Base-by-base conservation (phyloP, 2,329 filamentous ascomycete species). In the Golovinomyces cichoracearum region DNA sequence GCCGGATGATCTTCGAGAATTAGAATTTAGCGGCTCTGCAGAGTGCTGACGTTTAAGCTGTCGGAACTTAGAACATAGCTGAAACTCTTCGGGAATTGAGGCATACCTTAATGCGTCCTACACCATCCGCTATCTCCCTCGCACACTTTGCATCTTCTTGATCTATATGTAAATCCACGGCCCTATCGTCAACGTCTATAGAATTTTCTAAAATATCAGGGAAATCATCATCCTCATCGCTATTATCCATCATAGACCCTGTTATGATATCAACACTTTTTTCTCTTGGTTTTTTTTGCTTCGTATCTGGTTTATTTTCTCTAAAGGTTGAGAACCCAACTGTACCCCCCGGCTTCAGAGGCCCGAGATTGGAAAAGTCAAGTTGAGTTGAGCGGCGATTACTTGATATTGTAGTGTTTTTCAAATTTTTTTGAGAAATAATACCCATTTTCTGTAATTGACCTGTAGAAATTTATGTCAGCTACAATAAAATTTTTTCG, bases 361-460 rank as follows among this genome's bases (percentile, higher is more conserved):
- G 85, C 2, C 80, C 81, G 9, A 95, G 71, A 50, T 73, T 84
- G 13, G 83, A 79, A 58, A 95, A 88, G 63, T 94, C 84, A 0
- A 86, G 72, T 56, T 84, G 81, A 6, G 79, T 72, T 3, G 85
- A 92, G 57, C 84, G 78, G 57, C 86, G 73, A 64, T 92, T 92
- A n/a, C 66, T 64, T 6, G 71, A 69, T 35, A 68, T 68, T 0
- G 76, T 69, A 0, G 74, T 73, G 13, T 74, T 68, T 49, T 78
- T 74, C 21, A 74, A 66, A 13, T 71, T 64, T 61, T 85, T 88
- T 4, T 78, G 70, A 40, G 77, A 72, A 26, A 93, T 65, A 33
- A 98, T 83, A 33, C 88, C 88, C 78, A 98, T 93, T 65, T 95
- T 98, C 60, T 86, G 80, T 47, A 98, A 69, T 77, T 98, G 90